A percentile compares a stretch with the other conserved stretches of the same genome.
Conservation (phyloP, 768 basidiomycete genomes). For the Podaxis carcinomalis region DNA sequence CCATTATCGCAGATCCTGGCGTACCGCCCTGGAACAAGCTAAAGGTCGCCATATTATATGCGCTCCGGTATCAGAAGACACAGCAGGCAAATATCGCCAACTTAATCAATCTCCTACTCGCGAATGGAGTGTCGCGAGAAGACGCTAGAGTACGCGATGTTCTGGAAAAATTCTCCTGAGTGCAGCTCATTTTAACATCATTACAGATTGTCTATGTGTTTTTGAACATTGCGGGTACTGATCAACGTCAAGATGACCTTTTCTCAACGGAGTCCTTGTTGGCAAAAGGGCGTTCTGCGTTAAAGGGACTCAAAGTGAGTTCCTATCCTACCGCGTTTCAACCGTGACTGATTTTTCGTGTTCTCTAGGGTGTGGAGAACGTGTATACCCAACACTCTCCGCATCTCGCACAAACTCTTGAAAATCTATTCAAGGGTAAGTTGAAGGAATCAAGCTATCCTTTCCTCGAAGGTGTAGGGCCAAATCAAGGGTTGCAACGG, state of each 20-base stretch:
- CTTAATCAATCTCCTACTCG: slow-evolving; percentile 67
- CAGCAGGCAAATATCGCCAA: slow-evolving; percentile 78
- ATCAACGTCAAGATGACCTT: slow-evolving; percentile 95
- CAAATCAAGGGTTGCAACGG: slow-evolving; percentile 71
- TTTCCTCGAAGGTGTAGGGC: slow-evolving; percentile 66
- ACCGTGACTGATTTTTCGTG: background rate
- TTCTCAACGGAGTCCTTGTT: slow-evolving; percentile 95
- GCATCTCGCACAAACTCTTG: slow-evolving; percentile 88
- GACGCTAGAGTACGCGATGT: slow-evolving; percentile 58
- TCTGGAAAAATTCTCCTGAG: slow-evolving; percentile 2
- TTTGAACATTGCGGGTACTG: slow-evolving; percentile 89
- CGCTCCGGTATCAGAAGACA: slow-evolving; percentile 90
- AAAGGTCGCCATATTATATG: slow-evolving; percentile 86
- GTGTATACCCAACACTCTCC: slow-evolving; percentile 98
- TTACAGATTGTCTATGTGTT: slow-evolving; percentile 86
- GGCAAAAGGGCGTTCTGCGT: slow-evolving; percentile 87
- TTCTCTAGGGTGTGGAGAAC: slow-evolving; percentile 89
- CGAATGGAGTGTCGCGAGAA: slow-evolving; percentile 72
- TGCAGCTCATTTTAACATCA: slow-evolving; percentile 11
- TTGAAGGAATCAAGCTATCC: slow-evolving; percentile 88
- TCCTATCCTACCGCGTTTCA: background rate
- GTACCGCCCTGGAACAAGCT: slow-evolving; percentile 83
- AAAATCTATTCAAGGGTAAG: slow-evolving; percentile 81
- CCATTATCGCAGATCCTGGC: slow-evolving; percentile 59
- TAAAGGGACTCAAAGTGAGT: slow-evolving; percentile 90